phyloP scores from a whole-genome alignment of 257 asterid genomes.

The Parsonsia alboflavescens region DNA sequence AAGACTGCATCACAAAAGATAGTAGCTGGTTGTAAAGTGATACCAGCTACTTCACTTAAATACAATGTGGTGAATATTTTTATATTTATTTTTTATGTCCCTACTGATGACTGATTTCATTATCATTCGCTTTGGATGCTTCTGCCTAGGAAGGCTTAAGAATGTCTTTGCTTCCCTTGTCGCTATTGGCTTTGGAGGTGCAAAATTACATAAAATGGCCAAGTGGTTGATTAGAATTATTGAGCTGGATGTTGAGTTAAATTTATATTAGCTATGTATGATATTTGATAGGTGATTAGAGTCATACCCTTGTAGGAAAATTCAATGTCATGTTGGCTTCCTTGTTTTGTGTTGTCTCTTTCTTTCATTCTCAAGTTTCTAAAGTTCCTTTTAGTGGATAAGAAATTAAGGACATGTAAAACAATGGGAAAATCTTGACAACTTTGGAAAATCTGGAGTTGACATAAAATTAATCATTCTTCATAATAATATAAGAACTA shows the following conservation, averaged over 20 bases:
- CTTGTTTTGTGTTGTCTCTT: neutral
- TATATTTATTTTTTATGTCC: neutral
- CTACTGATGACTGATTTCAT: neutral
- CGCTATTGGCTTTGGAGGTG: neutral
- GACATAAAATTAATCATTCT: neutral
- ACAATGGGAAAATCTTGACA: neutral
- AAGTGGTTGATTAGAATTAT: neutral
- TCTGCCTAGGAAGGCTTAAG: neutral
- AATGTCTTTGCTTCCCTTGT: neutral
- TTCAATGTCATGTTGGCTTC: neutral
- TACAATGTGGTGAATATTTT: neutral
- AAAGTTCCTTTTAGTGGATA: neutral
- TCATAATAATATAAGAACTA: neutral
- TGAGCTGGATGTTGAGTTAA: neutral
- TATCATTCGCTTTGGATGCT: neutral
- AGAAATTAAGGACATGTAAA: neutral
- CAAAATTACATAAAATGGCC: neutral
- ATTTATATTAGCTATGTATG: neutral
- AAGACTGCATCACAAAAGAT: too few relatives aligned
- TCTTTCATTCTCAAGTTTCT: neutral
- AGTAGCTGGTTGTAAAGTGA: neutral
- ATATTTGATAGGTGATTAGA: neutral
- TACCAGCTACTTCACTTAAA: neutral
- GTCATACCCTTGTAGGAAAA: neutral
- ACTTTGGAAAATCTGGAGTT: neutral